Evolutionary conservation across 768 basidiomycete species (phyloP).

Genomic region (Auricularia sp.): DNA sequence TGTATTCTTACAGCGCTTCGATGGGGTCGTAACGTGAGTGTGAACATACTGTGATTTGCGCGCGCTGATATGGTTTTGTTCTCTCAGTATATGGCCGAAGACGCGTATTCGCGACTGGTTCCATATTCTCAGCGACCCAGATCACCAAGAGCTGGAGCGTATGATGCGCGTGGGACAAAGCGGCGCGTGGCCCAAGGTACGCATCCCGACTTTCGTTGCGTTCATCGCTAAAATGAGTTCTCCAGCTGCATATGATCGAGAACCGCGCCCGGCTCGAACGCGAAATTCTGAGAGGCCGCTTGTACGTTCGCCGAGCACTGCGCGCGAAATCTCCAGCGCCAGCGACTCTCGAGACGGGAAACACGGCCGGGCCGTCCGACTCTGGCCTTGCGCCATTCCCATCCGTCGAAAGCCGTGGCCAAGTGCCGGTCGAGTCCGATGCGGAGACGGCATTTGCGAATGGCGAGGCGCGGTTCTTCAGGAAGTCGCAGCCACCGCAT

Average conservation of each 20-base stretch:
- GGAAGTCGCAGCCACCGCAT: slow-evolving; percentile 30
- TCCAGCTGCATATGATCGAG: slow-evolving; percentile 83
- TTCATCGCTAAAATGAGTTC: background rate
- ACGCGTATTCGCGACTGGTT: slow-evolving; percentile 76
- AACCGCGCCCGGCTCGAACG: slow-evolving; percentile 82
- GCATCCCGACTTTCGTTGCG: slow-evolving; percentile 5
- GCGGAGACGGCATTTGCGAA: slow-evolving; percentile 59
- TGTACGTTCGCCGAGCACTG: slow-evolving; percentile 49
- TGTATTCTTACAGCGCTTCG: slow-evolving; percentile 91
- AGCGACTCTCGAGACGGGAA: slow-evolving; percentile 12
- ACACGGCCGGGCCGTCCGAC: slow-evolving; percentile 18
- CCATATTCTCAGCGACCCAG: slow-evolving; percentile 74
- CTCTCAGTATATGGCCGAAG: slow-evolving; percentile 67
- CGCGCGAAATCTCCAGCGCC: slow-evolving; percentile 21
- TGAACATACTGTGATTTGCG: too few species aligned
- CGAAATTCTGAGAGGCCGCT: slow-evolving; percentile 71
- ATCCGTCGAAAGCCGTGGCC: slow-evolving; percentile 35
- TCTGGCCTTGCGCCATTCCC: slow-evolving; percentile 21
- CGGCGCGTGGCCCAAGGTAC: slow-evolving; percentile 95
- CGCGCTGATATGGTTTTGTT: background rate
- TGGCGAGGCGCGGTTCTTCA: slow-evolving; percentile 45
- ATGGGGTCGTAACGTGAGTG: slow-evolving; percentile 75
- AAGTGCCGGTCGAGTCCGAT: slow-evolving; percentile 71
- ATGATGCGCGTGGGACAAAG: slow-evolving; percentile 82
- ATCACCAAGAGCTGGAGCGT: slow-evolving; percentile 63